phyloP scores from a whole-genome alignment of 2,329 filamentous ascomycete species.

The Simplicillium sp. region DNA sequence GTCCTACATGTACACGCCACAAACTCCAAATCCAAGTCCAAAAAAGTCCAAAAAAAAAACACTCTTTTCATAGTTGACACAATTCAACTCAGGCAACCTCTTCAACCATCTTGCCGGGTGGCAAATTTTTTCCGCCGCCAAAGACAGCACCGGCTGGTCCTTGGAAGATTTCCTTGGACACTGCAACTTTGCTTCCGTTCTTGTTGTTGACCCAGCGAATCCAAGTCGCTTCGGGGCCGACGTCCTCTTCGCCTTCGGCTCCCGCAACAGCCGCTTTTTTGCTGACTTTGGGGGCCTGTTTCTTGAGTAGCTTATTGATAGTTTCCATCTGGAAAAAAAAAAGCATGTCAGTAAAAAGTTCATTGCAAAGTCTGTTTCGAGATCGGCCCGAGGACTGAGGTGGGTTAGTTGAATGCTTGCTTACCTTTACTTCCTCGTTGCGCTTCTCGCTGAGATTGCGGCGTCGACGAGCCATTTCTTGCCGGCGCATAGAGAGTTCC shows the following conservation, averaged over 20 bases:
- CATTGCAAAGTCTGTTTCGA: too few relatives aligned
- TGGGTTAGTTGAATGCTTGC: not conserved
- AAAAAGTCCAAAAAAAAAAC: too few relatives aligned
- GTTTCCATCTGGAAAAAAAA: constrained; percentile 60
- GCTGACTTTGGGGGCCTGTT: constrained; percentile 70
- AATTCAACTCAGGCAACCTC: constrained; percentile 34
- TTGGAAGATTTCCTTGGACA: constrained; percentile 59
- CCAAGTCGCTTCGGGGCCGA: constrained; percentile 45
- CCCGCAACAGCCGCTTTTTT: constrained; percentile 40
- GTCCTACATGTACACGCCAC: too few relatives aligned
- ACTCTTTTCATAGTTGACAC: too few relatives aligned
- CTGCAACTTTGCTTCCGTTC: constrained; percentile 51
- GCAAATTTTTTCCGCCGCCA: constrained; percentile 18
- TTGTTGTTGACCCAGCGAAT: constrained; percentile 64
- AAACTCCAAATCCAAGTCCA: too few relatives aligned
- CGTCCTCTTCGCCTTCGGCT: constrained; percentile 34
- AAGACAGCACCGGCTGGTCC: constrained; percentile 55
- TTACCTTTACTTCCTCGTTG: constrained; percentile 55
- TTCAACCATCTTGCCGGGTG: constrained; percentile 41
- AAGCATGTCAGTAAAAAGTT: too few relatives aligned
- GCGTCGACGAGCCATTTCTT: constrained; percentile 52
- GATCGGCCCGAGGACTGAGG: not conserved
- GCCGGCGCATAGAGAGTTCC: constrained; percentile 51
- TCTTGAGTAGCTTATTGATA: constrained; percentile 82
- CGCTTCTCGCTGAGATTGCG: constrained; percentile 56